phyloP scores from a whole-genome alignment of 2,329 filamentous ascomycete genomes.

The Alternaria sp. region DNA sequence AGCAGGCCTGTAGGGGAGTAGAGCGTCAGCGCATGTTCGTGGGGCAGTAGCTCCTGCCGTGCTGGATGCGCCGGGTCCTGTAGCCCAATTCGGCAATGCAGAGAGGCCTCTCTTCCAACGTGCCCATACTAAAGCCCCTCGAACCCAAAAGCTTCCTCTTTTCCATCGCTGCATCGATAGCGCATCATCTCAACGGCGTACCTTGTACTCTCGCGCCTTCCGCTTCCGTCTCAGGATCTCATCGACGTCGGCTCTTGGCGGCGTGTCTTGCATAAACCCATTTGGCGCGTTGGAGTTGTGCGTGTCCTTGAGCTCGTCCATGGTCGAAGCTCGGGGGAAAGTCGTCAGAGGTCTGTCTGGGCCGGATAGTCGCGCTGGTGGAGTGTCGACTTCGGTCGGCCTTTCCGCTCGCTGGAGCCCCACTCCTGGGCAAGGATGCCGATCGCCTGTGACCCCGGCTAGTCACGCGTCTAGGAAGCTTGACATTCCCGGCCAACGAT shows the following conservation, averaged over 20 bases:
- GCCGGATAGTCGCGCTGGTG: constrained; percentile 23
- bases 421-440: constrained; percentile 12
- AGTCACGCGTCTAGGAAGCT: constrained; percentile 22
- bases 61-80: constrained; percentile 19
- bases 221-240: constrained; percentile 58
- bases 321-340: constrained; percentile 28
- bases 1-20: constrained; percentile 49
- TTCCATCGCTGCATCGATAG: background rate
- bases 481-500: background rate
- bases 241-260: constrained; percentile 56
- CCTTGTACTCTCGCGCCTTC: constrained; percentile 60
- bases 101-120: constrained; percentile 2
- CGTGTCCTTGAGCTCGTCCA: constrained; percentile 39
- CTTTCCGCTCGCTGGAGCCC: constrained; percentile 22
- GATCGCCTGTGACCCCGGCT: constrained; percentile 6
- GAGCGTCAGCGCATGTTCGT: constrained; percentile 26
- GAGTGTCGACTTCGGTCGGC: constrained; percentile 13
- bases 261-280: constrained; percentile 42
- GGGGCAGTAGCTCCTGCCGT: constrained; percentile 16
- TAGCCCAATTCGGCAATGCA: constrained; percentile 23
- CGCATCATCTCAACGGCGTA: constrained; percentile 25
- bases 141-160: background rate
- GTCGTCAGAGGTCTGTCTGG: constrained; percentile 23
- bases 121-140: background rate
- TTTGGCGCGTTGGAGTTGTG: constrained; percentile 30